A percentile compares a stretch with the other conserved stretches of the same genome.
Evolutionary conservation across 352 stramenopile species (phyloP).

Genomic region (Ophiocytium majus): DNA sequence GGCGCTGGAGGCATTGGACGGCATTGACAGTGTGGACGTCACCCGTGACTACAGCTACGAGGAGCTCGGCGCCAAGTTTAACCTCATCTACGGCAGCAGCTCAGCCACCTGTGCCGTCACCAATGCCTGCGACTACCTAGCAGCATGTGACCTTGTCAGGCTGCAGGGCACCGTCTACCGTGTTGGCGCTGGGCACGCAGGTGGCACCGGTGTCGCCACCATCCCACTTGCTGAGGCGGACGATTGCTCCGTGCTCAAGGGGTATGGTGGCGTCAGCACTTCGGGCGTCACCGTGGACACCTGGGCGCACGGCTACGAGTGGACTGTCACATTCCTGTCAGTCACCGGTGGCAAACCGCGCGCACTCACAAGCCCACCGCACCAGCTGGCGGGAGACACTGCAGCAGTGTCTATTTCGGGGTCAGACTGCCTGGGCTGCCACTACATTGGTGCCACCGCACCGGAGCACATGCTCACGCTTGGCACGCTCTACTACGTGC

Average conservation of each 20-base stretch:
- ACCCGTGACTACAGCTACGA: constrained; percentile 22
- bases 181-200: constrained; percentile 59
- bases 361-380: constrained; percentile 60
- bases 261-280: constrained; percentile 59
- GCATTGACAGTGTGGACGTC: constrained; percentile 69
- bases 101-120: not conserved
- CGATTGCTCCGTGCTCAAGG: constrained; percentile 61
- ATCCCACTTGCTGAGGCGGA: constrained; percentile 61
- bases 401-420: constrained; percentile 57
- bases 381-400: constrained; percentile 61
- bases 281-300: constrained; percentile 53
- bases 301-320: constrained; percentile 69
- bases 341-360: constrained; percentile 43
- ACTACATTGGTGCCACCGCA: constrained; percentile 59
- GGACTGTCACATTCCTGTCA: constrained; percentile 39
- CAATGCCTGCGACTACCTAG: constrained; percentile 45
- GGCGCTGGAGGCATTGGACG: constrained; percentile 74
- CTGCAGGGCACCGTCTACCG: constrained; percentile 63
- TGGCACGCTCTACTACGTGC: constrained; percentile 56
- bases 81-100: not conserved
- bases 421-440: constrained; percentile 64
- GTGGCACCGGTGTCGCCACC: constrained; percentile 52
- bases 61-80: constrained; percentile 15
- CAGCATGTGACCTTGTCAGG: constrained; percentile 58
- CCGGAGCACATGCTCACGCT: constrained; percentile 33